These are phyloP conservation scores for Casuarina cunninghamiana DNA, from an alignment of 306 rosid genomes.

Conservation along the genomic window DNA sequence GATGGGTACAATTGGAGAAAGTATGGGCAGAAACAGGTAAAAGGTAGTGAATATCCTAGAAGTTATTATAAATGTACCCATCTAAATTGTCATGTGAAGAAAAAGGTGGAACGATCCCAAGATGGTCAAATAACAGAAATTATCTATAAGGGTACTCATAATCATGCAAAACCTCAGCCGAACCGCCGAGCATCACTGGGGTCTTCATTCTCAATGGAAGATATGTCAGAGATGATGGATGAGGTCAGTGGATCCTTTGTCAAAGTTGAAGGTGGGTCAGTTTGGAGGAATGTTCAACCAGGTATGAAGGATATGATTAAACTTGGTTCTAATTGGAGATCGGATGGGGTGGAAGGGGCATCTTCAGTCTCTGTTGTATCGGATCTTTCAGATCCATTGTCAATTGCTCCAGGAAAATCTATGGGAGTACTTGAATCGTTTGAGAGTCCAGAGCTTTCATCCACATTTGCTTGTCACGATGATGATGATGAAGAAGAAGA, in stretches of 20 bases:
- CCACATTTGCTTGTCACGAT: slow-evolving; percentile 57
- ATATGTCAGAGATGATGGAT: slow-evolving; percentile 44
- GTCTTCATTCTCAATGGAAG: slow-evolving; percentile 45
- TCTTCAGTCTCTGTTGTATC: slow-evolving; percentile 58
- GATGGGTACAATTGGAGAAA: slow-evolving; percentile 96
- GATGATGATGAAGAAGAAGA: slow-evolving; percentile 51
- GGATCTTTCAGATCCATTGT: slow-evolving; percentile 56
- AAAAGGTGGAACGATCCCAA: slow-evolving; percentile 85
- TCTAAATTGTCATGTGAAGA: slow-evolving; percentile 80
- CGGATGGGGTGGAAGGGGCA: slow-evolving; percentile 62
- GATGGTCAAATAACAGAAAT: slow-evolving; percentile 93
- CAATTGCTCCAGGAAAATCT: slow-evolving; percentile 47
- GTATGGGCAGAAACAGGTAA: slow-evolving; percentile 95
- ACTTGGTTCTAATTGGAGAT: slow-evolving; percentile 45
- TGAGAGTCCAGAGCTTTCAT: slow-evolving; percentile 67
- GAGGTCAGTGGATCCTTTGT: slow-evolving; percentile 46
- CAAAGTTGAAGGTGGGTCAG: slow-evolving; percentile 47
- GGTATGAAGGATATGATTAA: slow-evolving; percentile 38
- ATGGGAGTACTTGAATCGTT: slow-evolving; percentile 44
- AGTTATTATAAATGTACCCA: slow-evolving; percentile 89
- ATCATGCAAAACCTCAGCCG: slow-evolving; percentile 64
- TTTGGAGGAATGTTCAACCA: slow-evolving; percentile 53
- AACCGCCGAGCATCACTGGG: slow-evolving; percentile 51
- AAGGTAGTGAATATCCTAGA: slow-evolving; percentile 91
- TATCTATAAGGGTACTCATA: slow-evolving; percentile 80